Conservation (phyloP, 495 filamentous ascomycete species). For the Talaromyces wortmannii region DNA sequence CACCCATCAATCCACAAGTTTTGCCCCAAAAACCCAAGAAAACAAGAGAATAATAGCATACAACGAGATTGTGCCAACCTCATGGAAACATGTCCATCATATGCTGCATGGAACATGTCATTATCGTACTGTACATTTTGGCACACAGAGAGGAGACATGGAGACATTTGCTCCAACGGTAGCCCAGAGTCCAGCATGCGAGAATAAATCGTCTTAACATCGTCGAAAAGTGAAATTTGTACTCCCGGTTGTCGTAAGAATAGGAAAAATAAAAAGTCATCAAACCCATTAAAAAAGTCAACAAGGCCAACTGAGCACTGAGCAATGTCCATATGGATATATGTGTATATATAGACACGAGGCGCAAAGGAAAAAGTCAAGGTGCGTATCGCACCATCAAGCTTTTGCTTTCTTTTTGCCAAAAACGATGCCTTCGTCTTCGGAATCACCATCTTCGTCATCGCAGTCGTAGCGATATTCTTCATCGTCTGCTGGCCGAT, state of each 20-base stretch:
- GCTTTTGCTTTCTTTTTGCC: constrained; percentile 28
- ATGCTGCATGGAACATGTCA: not conserved
- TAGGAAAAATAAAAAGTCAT: not conserved
- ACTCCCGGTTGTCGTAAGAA: not conserved
- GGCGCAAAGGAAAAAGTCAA: not conserved
- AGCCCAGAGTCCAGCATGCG: not conserved
- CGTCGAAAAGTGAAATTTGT: not conserved
- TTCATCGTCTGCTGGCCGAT: constrained; percentile 27
- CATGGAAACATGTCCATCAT: not conserved
- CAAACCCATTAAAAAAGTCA: not conserved
- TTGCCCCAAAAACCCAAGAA: not conserved
- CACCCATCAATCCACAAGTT: not conserved
- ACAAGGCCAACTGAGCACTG: not conserved
- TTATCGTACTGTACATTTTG: not conserved
- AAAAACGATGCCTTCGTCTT: constrained; percentile 43
- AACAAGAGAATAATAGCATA: not conserved
- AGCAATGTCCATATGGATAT: not conserved
- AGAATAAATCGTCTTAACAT: not conserved
- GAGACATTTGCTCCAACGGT: not conserved
- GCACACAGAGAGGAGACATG: not conserved
- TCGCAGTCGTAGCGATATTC: constrained; percentile 37
- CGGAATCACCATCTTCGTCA: constrained; percentile 41
- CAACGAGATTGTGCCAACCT: not conserved
- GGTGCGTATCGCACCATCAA: not conserved
- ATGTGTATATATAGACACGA: not conserved